Base-by-base conservation (phyloP, 352 stramenopile genomes). In the Phytophthora tubulina region DNA sequence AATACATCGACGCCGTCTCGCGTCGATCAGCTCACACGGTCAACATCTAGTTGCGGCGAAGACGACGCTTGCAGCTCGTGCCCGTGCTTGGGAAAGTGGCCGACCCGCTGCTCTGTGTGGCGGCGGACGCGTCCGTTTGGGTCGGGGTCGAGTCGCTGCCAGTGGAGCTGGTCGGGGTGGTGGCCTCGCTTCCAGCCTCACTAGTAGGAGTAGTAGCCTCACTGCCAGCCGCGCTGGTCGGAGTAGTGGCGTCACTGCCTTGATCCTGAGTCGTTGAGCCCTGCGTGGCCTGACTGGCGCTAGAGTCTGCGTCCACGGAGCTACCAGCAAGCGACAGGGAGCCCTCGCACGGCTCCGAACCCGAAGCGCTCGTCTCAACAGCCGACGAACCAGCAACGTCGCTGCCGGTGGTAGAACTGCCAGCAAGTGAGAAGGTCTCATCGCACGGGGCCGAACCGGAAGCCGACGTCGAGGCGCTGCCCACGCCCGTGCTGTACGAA, bases 31-130 rank as follows among this genome's bases (percentile, higher is more conserved):
- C 55, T 41, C 31, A 41, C 52, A 36, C 30, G 21, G 2, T 42
- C 30, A 30, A 42, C 45, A 64, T 66, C 32, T 74, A 74, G 38
- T 74, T 52, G 30, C 63, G 67, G 10, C 67, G 67, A n/a, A 74
- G 67, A 53, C 67, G 67, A 49, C 61, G 67, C 48, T 74, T 74
- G 67, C 67, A 74, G 53, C 67, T 74, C 35, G 59, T 74, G 45
- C 67, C 67, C 33, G 52, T 74, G 59, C 60, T 70, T 9, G 67
- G 67, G 48, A 74, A 70, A 15, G 67, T 74, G 0, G 57, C 60
- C 41, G 60, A 64, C 3, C 27, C 44, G 36, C 61, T 69, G 58
- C 35, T 64, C 42, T 74, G 59, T 7, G 44, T 59, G 35, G 49
- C 56, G 6, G 58, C 42, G 13, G 65, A 67, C 1, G 36, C 45